A percentile compares a stretch with the other conserved stretches of the same genome.
phyloP scores from a whole-genome alignment of 768 basidiomycete genomes.

The Clitopilus hobsonii region DNA sequence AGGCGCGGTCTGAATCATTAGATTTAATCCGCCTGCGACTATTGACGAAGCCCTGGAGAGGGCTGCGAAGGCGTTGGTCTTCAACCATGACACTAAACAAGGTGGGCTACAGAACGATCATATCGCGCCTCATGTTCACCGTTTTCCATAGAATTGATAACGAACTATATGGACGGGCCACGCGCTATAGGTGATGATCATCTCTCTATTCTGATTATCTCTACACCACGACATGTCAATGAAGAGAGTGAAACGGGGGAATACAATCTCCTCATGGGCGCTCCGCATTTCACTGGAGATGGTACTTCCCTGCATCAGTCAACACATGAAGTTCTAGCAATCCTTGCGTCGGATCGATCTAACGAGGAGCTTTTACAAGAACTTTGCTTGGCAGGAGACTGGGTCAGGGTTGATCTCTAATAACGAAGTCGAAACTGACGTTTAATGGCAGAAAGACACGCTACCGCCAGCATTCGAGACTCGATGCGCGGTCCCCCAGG shows the following conservation, averaged over 20 bases:
- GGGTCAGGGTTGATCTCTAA: slow-evolving; percentile 7
- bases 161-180: slow-evolving; percentile 56
- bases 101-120: slow-evolving; percentile 22
- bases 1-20: slow-evolving; percentile 10
- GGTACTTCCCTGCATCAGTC: slow-evolving; percentile 63
- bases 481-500: slow-evolving; percentile 15
- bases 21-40: slow-evolving; percentile 37
- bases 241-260: slow-evolving; percentile 7
- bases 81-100: slow-evolving; percentile 34
- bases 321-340: slow-evolving; percentile 56
- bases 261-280: slow-evolving; percentile 49
- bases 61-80: slow-evolving; percentile 36
- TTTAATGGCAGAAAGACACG: slow-evolving; percentile 2
- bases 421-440: background rate
- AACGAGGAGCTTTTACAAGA: slow-evolving; percentile 15
- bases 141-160: slow-evolving; percentile 39
- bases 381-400: slow-evolving; percentile 13
- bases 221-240: slow-evolving; percentile 4
- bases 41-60: slow-evolving; percentile 32
- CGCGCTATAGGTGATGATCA: slow-evolving; percentile 48
- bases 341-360: slow-evolving; percentile 23
- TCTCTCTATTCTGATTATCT: slow-evolving; percentile 45
- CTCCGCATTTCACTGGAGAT: slow-evolving; percentile 65
- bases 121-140: background rate
- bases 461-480: slow-evolving; percentile 24